A percentile compares a stretch with the other conserved stretches of the same genome.
These are phyloP conservation scores for Patellifolia procumbens DNA, from an alignment of 179 eudicot genomes.

Conservation along the genomic window DNA sequence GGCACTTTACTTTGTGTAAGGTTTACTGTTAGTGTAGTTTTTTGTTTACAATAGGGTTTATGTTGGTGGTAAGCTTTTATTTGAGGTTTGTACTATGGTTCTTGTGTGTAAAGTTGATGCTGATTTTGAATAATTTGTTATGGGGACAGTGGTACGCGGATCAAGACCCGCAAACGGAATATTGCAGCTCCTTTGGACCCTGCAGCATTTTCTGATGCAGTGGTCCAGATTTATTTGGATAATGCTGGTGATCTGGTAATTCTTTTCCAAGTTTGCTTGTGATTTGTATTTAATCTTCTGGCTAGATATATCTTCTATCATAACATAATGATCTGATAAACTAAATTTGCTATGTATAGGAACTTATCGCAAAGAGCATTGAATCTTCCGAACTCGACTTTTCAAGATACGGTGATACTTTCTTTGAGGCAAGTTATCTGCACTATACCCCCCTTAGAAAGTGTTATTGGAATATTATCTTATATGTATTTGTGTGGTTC, in stretches of 20 bases:
- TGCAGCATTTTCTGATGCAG: slow-evolving; percentile 99
- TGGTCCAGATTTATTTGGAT: slow-evolving; percentile 99
- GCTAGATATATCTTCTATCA: background rate
- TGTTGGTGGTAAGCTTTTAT: no score
- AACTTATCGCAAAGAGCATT: slow-evolving; percentile 85
- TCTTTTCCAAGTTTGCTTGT: background rate
- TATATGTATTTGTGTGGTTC: background rate
- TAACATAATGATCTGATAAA: background rate
- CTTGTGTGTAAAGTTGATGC: background rate
- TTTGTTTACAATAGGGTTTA: no score
- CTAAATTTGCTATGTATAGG: slow-evolving; percentile 51
- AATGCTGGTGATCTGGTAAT: slow-evolving; percentile 99
- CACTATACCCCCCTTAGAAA: background rate
- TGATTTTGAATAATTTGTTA: slow-evolving; percentile 15
- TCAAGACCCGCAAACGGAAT: slow-evolving; percentile 99
- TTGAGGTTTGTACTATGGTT: background rate
- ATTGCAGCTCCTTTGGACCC: slow-evolving; percentile 99
- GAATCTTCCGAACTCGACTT: slow-evolving; percentile 95
- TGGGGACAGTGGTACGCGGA: slow-evolving; percentile 95
- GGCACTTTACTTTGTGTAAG: no score
- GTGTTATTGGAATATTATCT: background rate
- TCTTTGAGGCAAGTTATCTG: slow-evolving; percentile 73
- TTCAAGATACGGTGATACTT: slow-evolving; percentile 98
- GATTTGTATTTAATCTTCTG: background rate
- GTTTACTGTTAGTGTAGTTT: no score